A percentile compares a stretch with the other conserved stretches of the same genome.
Conservation (phyloP, 345 rosid genomes). For the Raphanus sativus region DNA sequence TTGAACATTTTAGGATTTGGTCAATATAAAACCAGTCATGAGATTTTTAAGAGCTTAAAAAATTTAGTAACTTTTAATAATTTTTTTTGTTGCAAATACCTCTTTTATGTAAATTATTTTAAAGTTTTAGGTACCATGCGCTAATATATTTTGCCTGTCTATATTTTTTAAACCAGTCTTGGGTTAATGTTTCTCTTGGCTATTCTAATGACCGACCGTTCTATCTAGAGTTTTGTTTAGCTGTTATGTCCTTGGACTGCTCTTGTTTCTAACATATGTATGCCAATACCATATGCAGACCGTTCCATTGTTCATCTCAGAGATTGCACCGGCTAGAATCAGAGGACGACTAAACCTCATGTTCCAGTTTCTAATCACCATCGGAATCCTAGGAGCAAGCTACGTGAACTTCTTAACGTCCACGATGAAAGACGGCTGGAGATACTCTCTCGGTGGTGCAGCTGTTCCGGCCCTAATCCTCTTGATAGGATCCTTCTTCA, state of each 20-base stretch:
- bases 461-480: constrained; percentile 60
- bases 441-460: constrained; percentile 64
- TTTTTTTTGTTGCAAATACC: neutral
- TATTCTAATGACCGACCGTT: neutral
- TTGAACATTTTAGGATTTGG: no score
- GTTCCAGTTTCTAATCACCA: constrained; percentile 72
- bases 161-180: no score
- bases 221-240: neutral
- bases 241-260: neutral
- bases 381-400: constrained; percentile 64
- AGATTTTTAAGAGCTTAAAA: no score
- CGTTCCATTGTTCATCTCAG: constrained; percentile 79
- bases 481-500: constrained; percentile 55
- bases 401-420: constrained; percentile 47
- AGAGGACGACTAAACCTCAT: constrained; percentile 68
- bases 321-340: constrained; percentile 61
- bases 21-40: no score
- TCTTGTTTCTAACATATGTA: neutral
- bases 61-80: no score
- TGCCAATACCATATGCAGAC: constrained; percentile 44
- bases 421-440: constrained; percentile 56
- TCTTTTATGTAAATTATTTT: neutral
- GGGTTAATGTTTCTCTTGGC: neutral
- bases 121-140: no score
- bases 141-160: neutral